Evolutionary conservation across 306 rosid species (phyloP).

Genomic region (Vigna trinervia): DNA sequence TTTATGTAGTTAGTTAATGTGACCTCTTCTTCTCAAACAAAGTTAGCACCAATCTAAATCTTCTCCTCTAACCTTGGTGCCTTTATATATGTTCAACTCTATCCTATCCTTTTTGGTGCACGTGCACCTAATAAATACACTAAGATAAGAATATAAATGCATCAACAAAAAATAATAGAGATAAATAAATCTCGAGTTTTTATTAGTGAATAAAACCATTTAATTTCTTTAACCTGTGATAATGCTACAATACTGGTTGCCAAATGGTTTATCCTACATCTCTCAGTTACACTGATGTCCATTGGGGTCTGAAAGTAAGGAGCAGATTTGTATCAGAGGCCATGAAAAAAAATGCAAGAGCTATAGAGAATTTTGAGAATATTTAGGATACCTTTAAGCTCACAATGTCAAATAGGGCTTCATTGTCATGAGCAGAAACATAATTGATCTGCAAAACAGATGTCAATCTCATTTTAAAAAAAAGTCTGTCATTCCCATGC

Average conservation of each 20-base stretch:
- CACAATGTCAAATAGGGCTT: slow-evolving; percentile 87
- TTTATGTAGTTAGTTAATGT: background rate
- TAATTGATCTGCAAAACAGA: slow-evolving; percentile 78
- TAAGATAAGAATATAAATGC: slow-evolving; percentile 31
- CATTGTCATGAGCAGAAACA: slow-evolving; percentile 95
- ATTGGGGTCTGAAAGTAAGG: slow-evolving; percentile 65
- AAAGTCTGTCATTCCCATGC: background rate
- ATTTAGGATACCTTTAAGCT: slow-evolving; percentile 75
- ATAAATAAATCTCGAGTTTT: slow-evolving; percentile 28
- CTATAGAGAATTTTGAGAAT: slow-evolving; percentile 35
- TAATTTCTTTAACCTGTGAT: slow-evolving; percentile 69
- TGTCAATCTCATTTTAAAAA: slow-evolving; percentile 18
- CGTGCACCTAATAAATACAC: background rate
- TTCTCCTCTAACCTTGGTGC: background rate
- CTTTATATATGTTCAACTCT: background rate
- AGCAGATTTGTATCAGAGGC: slow-evolving; percentile 38
- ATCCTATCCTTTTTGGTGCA: slow-evolving; percentile 15
- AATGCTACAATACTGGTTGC: slow-evolving; percentile 87
- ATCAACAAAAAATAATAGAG: background rate
- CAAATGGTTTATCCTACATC: slow-evolving; percentile 93
- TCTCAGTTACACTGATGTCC: slow-evolving; percentile 67
- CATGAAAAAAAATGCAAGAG: slow-evolving; percentile 27
- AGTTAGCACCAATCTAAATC: background rate
- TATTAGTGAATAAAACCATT: slow-evolving; percentile 31
- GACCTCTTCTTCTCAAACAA: slow-evolving; percentile 11